Conservation (phyloP, 2,329 filamentous ascomycete species). For the Exophiala phaeomuriformis region DNA sequence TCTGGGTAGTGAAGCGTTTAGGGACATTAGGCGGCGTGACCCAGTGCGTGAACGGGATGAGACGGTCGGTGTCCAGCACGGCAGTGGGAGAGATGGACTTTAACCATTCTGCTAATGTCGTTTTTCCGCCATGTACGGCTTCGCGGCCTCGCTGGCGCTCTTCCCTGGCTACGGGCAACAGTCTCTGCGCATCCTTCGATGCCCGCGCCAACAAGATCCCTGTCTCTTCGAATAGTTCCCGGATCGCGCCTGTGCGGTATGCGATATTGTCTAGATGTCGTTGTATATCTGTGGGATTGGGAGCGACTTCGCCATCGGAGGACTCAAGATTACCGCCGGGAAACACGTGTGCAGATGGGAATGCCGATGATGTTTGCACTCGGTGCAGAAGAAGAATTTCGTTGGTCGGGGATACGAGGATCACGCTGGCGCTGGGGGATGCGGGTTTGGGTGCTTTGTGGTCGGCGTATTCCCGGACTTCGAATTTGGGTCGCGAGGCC, state of each 20-base stretch:
- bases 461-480: constrained; percentile 45
- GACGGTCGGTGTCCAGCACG: constrained; percentile 51
- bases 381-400: constrained; percentile 82
- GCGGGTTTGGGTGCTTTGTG: constrained; percentile 21
- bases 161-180: constrained; percentile 55
- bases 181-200: constrained; percentile 35
- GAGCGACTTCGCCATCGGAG: constrained; percentile 61
- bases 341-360: constrained; percentile 90
- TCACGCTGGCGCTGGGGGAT: constrained; percentile 50
- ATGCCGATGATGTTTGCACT: constrained; percentile 72
- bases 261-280: constrained; percentile 63
- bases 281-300: constrained; percentile 39
- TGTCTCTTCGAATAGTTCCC: constrained; percentile 93
- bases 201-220: constrained; percentile 68
- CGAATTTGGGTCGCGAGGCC: constrained; percentile 42
- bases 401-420: constrained; percentile 79
- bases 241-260: constrained; percentile 75
- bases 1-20: constrained; percentile 85
- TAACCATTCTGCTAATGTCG: constrained; percentile 62
- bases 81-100: constrained; percentile 33
- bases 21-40: constrained; percentile 56
- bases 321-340: constrained; percentile 73
- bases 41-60: constrained; percentile 86
- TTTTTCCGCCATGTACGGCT: constrained; percentile 58
- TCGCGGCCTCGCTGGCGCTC: constrained; percentile 58